These are phyloP conservation scores for Fragosphaeria purpurea DNA, from an alignment of 2,329 filamentous ascomycete species.

Conservation along the genomic window DNA sequence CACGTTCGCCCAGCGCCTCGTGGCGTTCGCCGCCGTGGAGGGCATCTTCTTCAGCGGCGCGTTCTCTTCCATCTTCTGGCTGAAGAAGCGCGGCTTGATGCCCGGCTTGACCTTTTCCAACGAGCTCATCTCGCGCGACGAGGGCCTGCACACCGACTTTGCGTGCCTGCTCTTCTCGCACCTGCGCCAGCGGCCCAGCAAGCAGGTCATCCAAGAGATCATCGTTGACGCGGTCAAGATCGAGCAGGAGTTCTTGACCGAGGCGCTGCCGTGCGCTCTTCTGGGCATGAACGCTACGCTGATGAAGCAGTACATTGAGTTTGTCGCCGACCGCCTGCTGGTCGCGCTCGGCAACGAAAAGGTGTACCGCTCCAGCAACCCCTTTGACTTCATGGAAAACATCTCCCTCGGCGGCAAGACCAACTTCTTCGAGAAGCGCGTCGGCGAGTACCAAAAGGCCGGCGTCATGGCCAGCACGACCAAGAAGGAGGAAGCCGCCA, in stretches of 20 bases:
- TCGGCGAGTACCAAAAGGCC: slow-evolving; percentile 98
- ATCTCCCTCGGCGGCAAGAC: slow-evolving; percentile 98
- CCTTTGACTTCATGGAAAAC: slow-evolving; percentile 99
- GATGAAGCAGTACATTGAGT: slow-evolving; percentile 99
- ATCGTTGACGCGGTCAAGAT: slow-evolving; percentile 91
- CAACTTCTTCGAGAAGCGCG: slow-evolving; percentile 99
- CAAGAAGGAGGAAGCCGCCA: slow-evolving; percentile 41
- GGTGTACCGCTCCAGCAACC: slow-evolving; percentile 85
- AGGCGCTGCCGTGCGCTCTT: slow-evolving; percentile 83
- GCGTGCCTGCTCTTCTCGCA: slow-evolving; percentile 97
- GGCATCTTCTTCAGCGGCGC: slow-evolving; percentile 99
- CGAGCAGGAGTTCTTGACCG: slow-evolving; percentile 95
- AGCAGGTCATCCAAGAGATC: slow-evolving; percentile 71
- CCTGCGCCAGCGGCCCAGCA: slow-evolving; percentile 80
- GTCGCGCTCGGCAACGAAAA: slow-evolving; percentile 90
- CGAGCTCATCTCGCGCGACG: slow-evolving; percentile 98
- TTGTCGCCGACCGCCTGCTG: slow-evolving; percentile 91
- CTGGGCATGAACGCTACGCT: slow-evolving; percentile 95
- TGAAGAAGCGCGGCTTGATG: slow-evolving; percentile 99
- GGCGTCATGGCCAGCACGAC: slow-evolving; percentile 94
- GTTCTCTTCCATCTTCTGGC: slow-evolving; percentile 98
- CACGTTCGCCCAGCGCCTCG: slow-evolving; percentile 87
- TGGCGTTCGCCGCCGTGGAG: slow-evolving; percentile 95
- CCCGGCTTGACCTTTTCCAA: slow-evolving; percentile 98
- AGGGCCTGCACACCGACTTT: slow-evolving; percentile 99